Conservation (phyloP, 2,329 filamentous ascomycete species). For the Nothophaeocryptopus gaeumannii region DNA sequence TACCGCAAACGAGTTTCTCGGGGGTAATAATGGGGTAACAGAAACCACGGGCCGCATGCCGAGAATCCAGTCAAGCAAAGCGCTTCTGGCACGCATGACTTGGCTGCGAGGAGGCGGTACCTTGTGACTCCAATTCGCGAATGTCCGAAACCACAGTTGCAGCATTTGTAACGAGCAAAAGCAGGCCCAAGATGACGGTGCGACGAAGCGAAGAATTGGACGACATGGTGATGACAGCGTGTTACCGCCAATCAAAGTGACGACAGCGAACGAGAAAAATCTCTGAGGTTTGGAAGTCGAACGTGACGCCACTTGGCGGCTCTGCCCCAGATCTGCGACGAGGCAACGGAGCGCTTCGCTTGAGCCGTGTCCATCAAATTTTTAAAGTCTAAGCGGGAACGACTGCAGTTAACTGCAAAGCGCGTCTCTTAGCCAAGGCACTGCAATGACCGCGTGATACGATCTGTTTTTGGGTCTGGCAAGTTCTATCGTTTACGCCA, state of each 20-base stretch:
- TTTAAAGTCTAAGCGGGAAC: constrained; percentile 3
- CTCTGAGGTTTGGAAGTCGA: neutral
- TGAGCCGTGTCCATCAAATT: neutral
- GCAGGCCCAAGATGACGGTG: constrained; percentile 20
- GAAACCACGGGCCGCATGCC: constrained; percentile 13
- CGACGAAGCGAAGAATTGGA: constrained; percentile 18
- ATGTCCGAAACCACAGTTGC: neutral
- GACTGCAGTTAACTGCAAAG: constrained; percentile 23
- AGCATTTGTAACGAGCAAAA: constrained; percentile 7
- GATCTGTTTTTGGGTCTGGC: constrained; percentile 15
- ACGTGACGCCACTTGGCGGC: constrained; percentile 7
- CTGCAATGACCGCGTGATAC: constrained; percentile 19
- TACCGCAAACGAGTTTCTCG: neutral
- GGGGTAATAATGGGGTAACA: constrained; percentile 9
- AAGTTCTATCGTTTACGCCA: constrained; percentile 3
- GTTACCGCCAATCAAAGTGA: neutral
- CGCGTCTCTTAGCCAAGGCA: constrained; percentile 14
- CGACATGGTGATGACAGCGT: too few relatives aligned
- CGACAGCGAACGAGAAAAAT: constrained; percentile 8
- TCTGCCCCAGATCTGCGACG: constrained; percentile 1
- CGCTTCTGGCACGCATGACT: constrained; percentile 16
- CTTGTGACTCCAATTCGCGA: neutral
- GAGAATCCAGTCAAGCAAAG: constrained; percentile 11
- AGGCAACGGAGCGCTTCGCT: too few relatives aligned
- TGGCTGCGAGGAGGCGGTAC: constrained; percentile 10